Conservation (phyloP, 2,329 filamentous ascomycete genomes). For the Alternaria triticina region DNA sequence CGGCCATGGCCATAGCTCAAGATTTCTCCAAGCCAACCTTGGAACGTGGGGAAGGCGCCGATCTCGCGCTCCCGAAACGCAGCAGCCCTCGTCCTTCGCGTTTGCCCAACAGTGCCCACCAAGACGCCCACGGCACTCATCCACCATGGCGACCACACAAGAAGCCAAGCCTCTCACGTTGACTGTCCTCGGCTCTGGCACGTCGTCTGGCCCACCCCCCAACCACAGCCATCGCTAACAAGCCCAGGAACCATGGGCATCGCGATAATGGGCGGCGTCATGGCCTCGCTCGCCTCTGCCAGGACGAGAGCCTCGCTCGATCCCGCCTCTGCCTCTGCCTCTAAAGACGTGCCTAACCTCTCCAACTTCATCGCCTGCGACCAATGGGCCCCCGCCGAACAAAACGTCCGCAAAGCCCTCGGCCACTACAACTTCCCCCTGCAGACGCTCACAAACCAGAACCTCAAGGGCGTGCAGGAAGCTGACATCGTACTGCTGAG, state of each 20-base stretch:
- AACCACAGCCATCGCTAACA: not conserved
- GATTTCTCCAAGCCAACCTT: slow-evolving; percentile 13
- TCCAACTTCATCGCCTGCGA: slow-evolving; percentile 83
- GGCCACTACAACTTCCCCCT: slow-evolving; percentile 67
- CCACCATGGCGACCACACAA: slow-evolving; percentile 39
- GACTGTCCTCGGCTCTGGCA: slow-evolving; percentile 82
- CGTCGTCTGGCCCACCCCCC: slow-evolving; percentile 35
- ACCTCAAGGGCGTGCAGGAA: slow-evolving; percentile 69
- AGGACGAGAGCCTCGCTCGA: slow-evolving; percentile 45
- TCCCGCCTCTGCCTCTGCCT: slow-evolving; percentile 47
- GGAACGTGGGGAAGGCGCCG: slow-evolving; percentile 15
- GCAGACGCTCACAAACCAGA: slow-evolving; percentile 73
- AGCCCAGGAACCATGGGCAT: slow-evolving; percentile 80
- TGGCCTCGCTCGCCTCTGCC: slow-evolving; percentile 67
- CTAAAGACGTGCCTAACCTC: slow-evolving; percentile 57
- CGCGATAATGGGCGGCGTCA: slow-evolving; percentile 80
- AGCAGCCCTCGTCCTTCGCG: slow-evolving; percentile 12
- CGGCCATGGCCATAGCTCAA: slow-evolving; percentile 26
- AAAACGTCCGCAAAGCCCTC: slow-evolving; percentile 71
- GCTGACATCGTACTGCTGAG: slow-evolving; percentile 77
- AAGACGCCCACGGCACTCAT: not conserved
- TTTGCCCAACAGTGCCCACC: slow-evolving; percentile 10
- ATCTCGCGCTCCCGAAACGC: slow-evolving; percentile 16
- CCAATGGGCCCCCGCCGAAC: slow-evolving; percentile 70
- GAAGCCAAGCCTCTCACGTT: slow-evolving; percentile 65